These are phyloP conservation scores for Hemileia vastatrix DNA, from an alignment of 1,284 basidiomycete genomes.

Conservation along the genomic window DNA sequence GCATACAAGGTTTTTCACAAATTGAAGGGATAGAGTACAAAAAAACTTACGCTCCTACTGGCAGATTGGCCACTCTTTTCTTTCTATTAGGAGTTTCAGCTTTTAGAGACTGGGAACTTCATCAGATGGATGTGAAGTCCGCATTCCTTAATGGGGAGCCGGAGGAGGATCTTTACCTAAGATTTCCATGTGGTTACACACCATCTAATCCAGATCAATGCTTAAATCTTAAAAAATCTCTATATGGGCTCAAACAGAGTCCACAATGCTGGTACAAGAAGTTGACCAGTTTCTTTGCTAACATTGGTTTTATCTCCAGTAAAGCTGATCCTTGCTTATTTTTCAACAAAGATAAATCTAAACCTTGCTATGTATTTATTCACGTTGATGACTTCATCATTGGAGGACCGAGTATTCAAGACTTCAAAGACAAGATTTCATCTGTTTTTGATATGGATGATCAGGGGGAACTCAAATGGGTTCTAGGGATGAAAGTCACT, in stretches of 20 bases:
- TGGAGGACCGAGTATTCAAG: background rate
- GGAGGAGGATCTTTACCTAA: background rate
- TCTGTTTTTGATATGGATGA: constrained; percentile 1
- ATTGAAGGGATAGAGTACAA: no score
- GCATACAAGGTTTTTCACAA: no score
- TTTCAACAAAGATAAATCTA: background rate
- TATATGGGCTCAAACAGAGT: constrained; percentile 6
- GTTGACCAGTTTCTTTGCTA: background rate
- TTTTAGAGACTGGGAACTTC: background rate
- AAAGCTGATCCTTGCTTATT: constrained; percentile 1
- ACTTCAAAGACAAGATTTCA: background rate
- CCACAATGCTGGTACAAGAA: background rate
- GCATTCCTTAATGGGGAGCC: constrained; percentile 3
- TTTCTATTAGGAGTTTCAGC: no score
- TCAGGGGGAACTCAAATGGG: background rate
- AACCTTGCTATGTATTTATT: background rate
- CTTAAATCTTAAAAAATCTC: background rate
- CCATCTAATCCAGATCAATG: background rate
- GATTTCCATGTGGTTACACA: background rate
- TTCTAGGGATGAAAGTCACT: constrained; percentile 6
- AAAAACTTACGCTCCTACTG: no score
- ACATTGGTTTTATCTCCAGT: background rate
- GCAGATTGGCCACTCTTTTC: no score
- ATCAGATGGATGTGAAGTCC: background rate
- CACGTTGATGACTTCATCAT: constrained; percentile 8